These are phyloP conservation scores for Amanita rubescens DNA, from an alignment of 768 basidiomycete species.

Conservation along the genomic window DNA sequence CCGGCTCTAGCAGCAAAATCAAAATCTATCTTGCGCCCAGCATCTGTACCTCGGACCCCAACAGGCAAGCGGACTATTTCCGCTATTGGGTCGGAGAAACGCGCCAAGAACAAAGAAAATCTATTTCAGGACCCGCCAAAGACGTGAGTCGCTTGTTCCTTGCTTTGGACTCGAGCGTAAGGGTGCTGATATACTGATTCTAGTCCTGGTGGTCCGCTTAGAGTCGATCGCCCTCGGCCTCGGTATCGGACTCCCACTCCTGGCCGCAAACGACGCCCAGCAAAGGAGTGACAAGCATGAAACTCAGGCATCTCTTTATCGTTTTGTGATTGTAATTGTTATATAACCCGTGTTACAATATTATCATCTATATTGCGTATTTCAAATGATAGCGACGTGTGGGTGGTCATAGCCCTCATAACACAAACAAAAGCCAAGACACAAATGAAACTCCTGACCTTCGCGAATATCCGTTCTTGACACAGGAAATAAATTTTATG, in stretches of 20 bases:
- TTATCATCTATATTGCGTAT: too few relatives aligned
- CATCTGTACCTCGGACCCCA: neutral
- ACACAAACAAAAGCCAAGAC: too few relatives aligned
- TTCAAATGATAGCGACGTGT: too few relatives aligned
- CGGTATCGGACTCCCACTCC: neutral
- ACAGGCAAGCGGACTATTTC: neutral
- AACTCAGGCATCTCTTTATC: too few relatives aligned
- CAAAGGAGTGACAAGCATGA: neutral
- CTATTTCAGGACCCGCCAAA: neutral
- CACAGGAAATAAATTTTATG: too few relatives aligned
- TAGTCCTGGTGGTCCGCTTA: neutral
- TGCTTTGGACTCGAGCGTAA: neutral
- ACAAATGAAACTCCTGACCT: too few relatives aligned
- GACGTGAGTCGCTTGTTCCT: neutral
- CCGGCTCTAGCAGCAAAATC: neutral
- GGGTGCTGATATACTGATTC: neutral
- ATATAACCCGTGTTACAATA: too few relatives aligned
- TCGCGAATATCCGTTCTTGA: too few relatives aligned
- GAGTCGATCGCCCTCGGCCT: neutral
- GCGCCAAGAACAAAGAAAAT: slow-evolving; percentile 1
- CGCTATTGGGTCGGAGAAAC: neutral
- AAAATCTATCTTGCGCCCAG: neutral
- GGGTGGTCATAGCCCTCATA: too few relatives aligned
- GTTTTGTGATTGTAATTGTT: too few relatives aligned
- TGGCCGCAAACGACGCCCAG: neutral